Evolutionary conservation across 148 eudicot species (phyloP).

Genomic region (Dianthus caryophyllus): DNA sequence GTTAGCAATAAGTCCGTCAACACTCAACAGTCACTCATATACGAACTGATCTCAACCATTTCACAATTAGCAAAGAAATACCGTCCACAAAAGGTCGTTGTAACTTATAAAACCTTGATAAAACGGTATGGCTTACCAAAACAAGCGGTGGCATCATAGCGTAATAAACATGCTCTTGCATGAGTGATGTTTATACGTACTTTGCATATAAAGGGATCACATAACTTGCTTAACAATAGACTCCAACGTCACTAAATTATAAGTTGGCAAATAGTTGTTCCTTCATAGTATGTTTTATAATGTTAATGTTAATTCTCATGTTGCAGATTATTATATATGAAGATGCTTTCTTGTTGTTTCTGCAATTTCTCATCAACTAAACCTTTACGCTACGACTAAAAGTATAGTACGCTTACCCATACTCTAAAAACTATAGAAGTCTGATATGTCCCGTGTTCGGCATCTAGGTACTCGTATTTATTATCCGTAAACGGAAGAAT

Average conservation of each 20-base stretch:
- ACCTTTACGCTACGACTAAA: neutral
- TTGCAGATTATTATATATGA: neutral
- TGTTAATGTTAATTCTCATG: neutral
- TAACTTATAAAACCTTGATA: neutral
- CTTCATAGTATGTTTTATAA: constrained; percentile 4
- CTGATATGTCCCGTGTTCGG: neutral
- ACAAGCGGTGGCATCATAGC: neutral
- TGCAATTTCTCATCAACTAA: neutral
- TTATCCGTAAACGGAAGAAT: too few relatives aligned
- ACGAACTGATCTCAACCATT: too few relatives aligned
- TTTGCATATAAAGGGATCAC: constrained; percentile 1
- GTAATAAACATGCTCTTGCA: neutral
- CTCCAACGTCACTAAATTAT: constrained; percentile 2
- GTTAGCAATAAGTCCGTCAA: too few relatives aligned
- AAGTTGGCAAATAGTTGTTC: neutral
- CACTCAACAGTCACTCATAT: too few relatives aligned
- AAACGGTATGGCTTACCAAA: neutral
- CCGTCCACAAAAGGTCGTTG: too few relatives aligned
- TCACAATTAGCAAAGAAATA: too few relatives aligned
- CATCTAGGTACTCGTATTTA: neutral
- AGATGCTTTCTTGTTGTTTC: neutral
- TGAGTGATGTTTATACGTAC: neutral
- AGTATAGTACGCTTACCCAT: neutral
- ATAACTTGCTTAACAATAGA: constrained; percentile 14
- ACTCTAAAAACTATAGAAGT: neutral